Conservation (phyloP, 129 eudicot species). For the Helianthus tuberosus region DNA sequence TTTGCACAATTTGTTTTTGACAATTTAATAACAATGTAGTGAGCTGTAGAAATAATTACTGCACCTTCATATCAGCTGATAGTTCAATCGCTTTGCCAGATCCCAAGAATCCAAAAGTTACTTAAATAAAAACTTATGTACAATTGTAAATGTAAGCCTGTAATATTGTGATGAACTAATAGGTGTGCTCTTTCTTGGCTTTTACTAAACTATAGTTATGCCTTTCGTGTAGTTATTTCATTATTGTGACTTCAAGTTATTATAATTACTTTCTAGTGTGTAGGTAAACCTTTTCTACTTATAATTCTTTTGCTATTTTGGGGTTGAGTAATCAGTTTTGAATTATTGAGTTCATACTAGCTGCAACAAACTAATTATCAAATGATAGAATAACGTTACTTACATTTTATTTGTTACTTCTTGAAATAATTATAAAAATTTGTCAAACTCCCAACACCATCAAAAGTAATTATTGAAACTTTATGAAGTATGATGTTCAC, state of each 20-base stretch:
- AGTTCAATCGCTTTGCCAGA: background rate
- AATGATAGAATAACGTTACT: background rate
- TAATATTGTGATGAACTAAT: conserved; percentile 12
- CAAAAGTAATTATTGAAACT: background rate
- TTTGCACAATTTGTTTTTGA: conserved; percentile 6
- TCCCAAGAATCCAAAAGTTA: conserved; percentile 5
- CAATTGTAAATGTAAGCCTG: background rate
- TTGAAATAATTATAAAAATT: conserved; percentile 1
- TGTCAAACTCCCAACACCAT: background rate
- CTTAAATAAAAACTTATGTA: conserved; percentile 9
- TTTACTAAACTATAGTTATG: conserved; percentile 7
- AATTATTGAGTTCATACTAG: background rate
- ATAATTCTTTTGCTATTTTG: background rate
- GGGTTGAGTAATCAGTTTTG: background rate
- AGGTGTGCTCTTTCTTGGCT: conserved; percentile 10
- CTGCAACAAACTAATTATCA: conserved; percentile 9
- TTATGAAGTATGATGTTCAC: conserved; percentile 23
- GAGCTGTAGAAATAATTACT: conserved; percentile 10
- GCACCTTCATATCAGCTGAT: background rate
- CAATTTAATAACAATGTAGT: conserved; percentile 12
- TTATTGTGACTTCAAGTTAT: background rate
- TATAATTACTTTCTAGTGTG: background rate
- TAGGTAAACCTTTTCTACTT: background rate
- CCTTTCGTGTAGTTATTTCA: conserved; percentile 3
- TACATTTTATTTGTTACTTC: background rate